Evolutionary conservation across 441 rosid species (phyloP).

Genomic region (Cnidoscolus chayamansa): DNA sequence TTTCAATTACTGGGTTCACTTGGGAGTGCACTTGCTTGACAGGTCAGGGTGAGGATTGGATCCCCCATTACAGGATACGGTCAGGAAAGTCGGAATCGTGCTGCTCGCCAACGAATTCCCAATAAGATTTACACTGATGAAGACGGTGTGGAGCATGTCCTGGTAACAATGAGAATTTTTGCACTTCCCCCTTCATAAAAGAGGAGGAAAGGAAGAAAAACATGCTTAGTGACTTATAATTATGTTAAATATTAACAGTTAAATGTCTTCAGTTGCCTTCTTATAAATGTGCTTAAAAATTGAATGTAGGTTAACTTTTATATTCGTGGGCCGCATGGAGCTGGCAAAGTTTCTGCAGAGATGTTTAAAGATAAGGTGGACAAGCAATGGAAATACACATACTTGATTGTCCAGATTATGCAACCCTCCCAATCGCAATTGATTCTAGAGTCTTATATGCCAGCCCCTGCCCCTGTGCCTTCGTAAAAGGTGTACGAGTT

Average conservation of each 20-base stretch:
- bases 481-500: slow-evolving; percentile 14
- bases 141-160: slow-evolving; percentile 84
- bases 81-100: slow-evolving; percentile 94
- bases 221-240: too few relatives aligned
- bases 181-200: too few relatives aligned
- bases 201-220: too few relatives aligned
- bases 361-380: slow-evolving; percentile 90
- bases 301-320: slow-evolving; percentile 63
- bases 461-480: slow-evolving; percentile 36
- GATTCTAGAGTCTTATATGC: slow-evolving; percentile 87
- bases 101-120: slow-evolving; percentile 92
- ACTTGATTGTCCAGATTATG: slow-evolving; percentile 70
- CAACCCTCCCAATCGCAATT: slow-evolving; percentile 68
- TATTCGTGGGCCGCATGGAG: slow-evolving; percentile 91
- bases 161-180: slow-evolving; percentile 41
- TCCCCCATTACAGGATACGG: slow-evolving; percentile 96
- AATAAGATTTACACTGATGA: slow-evolving; percentile 78
- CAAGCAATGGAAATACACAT: slow-evolving; percentile 84
- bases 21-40: slow-evolving; percentile 5
- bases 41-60: slow-evolving; percentile 96
- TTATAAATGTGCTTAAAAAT: not conserved
- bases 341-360: slow-evolving; percentile 79
- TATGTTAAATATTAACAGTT: too few relatives aligned
- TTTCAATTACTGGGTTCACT: slow-evolving; percentile 8
- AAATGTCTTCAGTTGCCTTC: too few relatives aligned